Base-by-base conservation (phyloP, 345 rosid genomes). In the Lenwebbia sp. region DNA sequence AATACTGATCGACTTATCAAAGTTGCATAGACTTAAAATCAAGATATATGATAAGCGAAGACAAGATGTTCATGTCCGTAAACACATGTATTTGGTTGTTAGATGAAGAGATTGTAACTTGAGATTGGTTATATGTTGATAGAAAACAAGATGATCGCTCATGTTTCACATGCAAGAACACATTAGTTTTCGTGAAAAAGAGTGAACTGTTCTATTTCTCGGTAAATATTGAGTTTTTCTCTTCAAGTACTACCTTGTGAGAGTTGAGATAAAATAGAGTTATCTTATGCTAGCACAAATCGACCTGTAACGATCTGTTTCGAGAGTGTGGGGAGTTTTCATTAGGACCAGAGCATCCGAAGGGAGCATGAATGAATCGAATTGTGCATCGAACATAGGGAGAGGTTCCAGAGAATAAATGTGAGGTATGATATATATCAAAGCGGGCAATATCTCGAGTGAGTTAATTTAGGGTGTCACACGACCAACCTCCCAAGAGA, bases 381-480 rank as follows among this genome's bases (percentile, higher is more conserved):
- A 12, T n/a, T n/a, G 33, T 0, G 0, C 4, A n/a, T n/a, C 2
- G 9, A n/a, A 13, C 33, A 13, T 13, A 19, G n/a, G 33, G 3
- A 12, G 3, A 26, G 6, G 3, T 10, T 57, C 28, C 0, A 26
- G 3, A 5, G 6, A 5, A 41, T 41, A 41, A 2, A 41, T 4
- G 15, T 6, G 37, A 60, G 21, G 15, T 13, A 11, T 3, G 52
- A 50, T 50, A 4, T 13, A 5, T 6, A 19, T 15, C 54, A 52
- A 62, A 62, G 10, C 11, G 30, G 8, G 30, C 22, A 28, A 62
- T 13, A 28, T 28, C 37, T 60, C 10, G 4, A 62, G 2, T 3
- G 5, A 28, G 10, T 28, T 14, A 62, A 62, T 14, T 2, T 3
- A 14, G 2, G 5, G 22, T 14, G 40, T 28, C 74, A 28, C 40